Evolutionary conservation across 2,329 filamentous ascomycete species (phyloP), one percentile per base, ranked within the genome.

Genomic region (Aspergillus eucalypticola): DNA sequence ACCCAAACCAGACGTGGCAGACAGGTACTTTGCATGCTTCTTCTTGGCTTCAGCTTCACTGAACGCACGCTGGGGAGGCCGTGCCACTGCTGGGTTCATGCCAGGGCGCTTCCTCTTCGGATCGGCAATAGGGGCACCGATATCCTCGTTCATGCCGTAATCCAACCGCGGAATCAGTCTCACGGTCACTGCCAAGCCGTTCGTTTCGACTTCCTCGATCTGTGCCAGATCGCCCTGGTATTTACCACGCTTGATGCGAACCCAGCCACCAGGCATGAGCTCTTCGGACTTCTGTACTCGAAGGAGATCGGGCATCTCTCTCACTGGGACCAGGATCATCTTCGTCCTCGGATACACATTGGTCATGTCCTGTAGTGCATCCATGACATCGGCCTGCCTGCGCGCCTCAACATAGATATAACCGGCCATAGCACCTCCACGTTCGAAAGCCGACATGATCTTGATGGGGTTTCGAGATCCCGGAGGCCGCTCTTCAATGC

Each of bases 291-390:
- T 96, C 62, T 87, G 88, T 27, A 96, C 91, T 54, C 92, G 88
- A 17, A 99, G 83, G n/a, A 99, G 84, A 76, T 98, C 95, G 1
- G 95, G 94, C 88, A 97, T 96, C 77, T 99, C 95, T 75, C 96
- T 96, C 70, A 98, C 92, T 52, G 95, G 91, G 44, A 99, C 92
- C 54, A 98, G 82, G 48, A 93, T 86, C 79, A 95, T 89, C 76
- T 92, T 95, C 27, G 87, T 90, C 59, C 92, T 88, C 56, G 94
- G 91, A 74, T 97, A 99, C 39, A 96, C 90, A 71, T 96, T 92
- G 62, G 91, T 86, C 71, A 99, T 86, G 44, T 89, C 90, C 63
- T 96, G 91, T 44, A 96, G 82, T 7, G 92, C 91, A 55, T 88
- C 83, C 70, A 93, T 81, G 66, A 98, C 91, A 76, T 97, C 92